These are phyloP conservation scores for Candida vartiovaarae DNA, from an alignment of 805 yeast species.

Conservation along the genomic window DNA sequence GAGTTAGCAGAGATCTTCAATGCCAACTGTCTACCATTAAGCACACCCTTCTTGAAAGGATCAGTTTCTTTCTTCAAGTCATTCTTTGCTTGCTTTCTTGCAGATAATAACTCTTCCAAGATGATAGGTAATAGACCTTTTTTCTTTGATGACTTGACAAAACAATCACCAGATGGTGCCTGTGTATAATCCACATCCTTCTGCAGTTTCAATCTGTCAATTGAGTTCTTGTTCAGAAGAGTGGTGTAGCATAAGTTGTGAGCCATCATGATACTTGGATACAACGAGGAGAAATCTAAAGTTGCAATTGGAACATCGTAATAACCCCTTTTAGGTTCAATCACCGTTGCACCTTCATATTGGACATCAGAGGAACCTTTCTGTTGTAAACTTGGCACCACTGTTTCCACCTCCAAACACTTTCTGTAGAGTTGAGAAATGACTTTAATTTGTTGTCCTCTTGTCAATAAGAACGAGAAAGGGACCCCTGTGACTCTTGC, in stretches of 20 bases:
- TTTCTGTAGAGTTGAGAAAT: conserved; percentile 92
- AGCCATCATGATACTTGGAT: conserved; percentile 99
- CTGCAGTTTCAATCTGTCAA: conserved; percentile 53
- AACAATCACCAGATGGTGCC: conserved; percentile 90
- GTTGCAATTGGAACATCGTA: conserved; percentile 98
- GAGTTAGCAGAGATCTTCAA: conserved; percentile 95
- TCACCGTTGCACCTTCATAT: conserved; percentile 98
- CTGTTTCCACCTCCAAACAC: conserved; percentile 78
- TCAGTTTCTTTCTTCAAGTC: conserved; percentile 91
- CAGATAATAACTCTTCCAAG: conserved; percentile 77
- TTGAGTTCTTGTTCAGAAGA: conserved; percentile 59
- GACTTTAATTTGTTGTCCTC: conserved; percentile 98
- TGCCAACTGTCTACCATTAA: conserved; percentile 96
- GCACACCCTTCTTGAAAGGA: conserved; percentile 87
- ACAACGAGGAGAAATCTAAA: conserved; percentile 92
- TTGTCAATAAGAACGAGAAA: conserved; percentile 73
- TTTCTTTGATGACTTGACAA: conserved; percentile 61
- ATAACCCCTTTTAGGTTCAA: conserved; percentile 93
- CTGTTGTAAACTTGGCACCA: conserved; percentile 82
- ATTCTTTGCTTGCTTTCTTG: conserved; percentile 88
- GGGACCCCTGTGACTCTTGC: conserved; percentile 99
- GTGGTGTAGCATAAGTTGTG: conserved; percentile 96
- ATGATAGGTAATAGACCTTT: conserved; percentile 91
- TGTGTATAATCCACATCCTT: conserved; percentile 73
- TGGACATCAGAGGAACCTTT: conserved; percentile 79